Evolutionary conservation across 371 early-diverging fungal species (phyloP), one percentile per base, ranked within the genome.

Genomic region (Actinomortierella ambigua): DNA sequence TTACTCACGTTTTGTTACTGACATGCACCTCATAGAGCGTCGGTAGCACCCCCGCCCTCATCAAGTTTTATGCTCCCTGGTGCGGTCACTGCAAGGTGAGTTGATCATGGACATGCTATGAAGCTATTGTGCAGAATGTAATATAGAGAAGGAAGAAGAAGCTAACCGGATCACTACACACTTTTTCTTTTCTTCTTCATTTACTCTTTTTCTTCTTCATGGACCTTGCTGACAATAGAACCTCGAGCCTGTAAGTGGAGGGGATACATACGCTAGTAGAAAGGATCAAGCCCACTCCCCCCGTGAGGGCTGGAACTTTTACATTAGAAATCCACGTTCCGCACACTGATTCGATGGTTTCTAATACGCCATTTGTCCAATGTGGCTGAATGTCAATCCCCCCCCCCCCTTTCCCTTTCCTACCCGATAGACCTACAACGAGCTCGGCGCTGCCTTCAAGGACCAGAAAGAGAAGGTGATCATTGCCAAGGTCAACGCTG

Each of bases 41-140:
- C 29, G 75, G 68, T 40, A 60, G 63, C 27, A 73, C 55, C 7
- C 75, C 75, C 48, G 64, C 75, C 51, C 61, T 73, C 18, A 91
- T 98, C 54, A 93, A 97, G 82, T 97, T 96, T 83, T 97, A 89
- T 78, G 97, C 96, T 14, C 96, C 94, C 53, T 93, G 97, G 97
- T 96, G 97, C 75, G 94, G 93, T 48, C 94, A 97, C 85, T 98
- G 97, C 85, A 92, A 97, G 81, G 85, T 69, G 60, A 26, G 48
- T 43, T 52, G 28, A 7, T 50, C 14, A 22, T 27, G 17, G 40
- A n/a, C 44, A 29, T n/a, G 23, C 13, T 8, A 41, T 15, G 34
- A 46, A 20, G 6, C 20, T 3, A 20, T n/a, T n/a, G n/a, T n/a
- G n/a, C n/a, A n/a, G n/a, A n/a, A n/a, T n/a, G n/a, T n/a, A n/a